Percentiles rank a stretch among this genome's conserved stretches.
Conservation (phyloP, 345 rosid genomes). For the Cardamine chenopodiifolia region DNA sequence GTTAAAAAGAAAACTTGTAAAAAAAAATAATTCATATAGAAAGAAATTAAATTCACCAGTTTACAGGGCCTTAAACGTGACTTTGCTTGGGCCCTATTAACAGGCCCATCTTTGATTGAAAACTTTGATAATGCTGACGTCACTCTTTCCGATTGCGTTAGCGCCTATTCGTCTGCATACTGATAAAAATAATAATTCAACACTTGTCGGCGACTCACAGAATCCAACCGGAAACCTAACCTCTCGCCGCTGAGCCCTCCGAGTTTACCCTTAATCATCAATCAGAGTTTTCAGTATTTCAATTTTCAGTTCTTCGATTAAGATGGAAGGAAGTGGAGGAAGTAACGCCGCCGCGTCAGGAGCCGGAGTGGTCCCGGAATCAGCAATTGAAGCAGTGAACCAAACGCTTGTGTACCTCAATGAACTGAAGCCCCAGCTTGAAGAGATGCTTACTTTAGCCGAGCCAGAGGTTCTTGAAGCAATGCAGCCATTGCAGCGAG, state of each 20-base stretch:
- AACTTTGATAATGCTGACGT: conserved; percentile 10
- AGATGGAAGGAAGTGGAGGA: conserved; percentile 49
- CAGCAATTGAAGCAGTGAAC: conserved; percentile 68
- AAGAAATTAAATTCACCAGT: neutral
- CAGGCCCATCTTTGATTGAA: conserved; percentile 17
- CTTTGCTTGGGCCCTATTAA: neutral
- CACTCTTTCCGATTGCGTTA: neutral
- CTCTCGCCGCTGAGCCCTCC: neutral
- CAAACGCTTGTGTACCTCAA: conserved; percentile 50
- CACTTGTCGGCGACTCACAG: conserved; percentile 11
- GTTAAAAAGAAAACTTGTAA: no score
- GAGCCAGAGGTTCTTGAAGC: conserved; percentile 67
- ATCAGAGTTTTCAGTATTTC: neutral
- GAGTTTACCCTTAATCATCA: neutral
- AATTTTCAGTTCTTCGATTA: neutral
- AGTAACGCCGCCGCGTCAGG: conserved; percentile 30
- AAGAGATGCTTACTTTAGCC: conserved; percentile 54
- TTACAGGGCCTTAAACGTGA: neutral
- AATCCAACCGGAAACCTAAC: conserved; percentile 33
- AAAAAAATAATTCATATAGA: no score
- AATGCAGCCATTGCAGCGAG: conserved; percentile 73
- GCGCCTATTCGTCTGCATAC: conserved; percentile 9
- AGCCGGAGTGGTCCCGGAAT: conserved; percentile 54
- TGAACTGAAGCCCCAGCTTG: conserved; percentile 57
- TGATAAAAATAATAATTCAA: neutral